Base-by-base conservation (phyloP, 805 yeast genomes). In the Yarrowia hollandica region DNA sequence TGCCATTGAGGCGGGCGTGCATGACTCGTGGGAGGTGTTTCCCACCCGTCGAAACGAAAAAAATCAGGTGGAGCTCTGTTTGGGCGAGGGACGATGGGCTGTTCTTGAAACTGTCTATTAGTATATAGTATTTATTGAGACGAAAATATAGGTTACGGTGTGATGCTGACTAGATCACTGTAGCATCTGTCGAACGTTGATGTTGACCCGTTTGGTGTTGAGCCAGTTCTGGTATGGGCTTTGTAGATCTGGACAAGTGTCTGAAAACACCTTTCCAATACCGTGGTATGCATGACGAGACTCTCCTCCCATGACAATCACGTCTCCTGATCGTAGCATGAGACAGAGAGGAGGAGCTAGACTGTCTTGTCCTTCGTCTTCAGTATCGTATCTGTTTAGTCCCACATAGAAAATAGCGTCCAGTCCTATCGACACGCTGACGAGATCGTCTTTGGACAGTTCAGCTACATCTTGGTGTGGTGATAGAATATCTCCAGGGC, bases 401-500 rank as follows among this genome's bases (percentile, higher is more conserved):
- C 69, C 75, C 12, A 63, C 63, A 61, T 73, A 73, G 56, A 75
- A 75, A 3, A 76, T 63, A 54, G 76, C 74, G 26, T 72, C 71
- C 56, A 77, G 72, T 18, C 79, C 79, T 11, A 75, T 55, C 15
- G 74, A 69, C 18, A 74, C 59, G 16, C 75, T 71, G n/a, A 75
- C 66, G 11, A 75, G 66, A 50, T 74, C 77, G 2, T 67, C 69
- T 3, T 57, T 37, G 10, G 71, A 66, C 21, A 63, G 63, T 64
- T 76, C 79, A 30, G 79, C 76, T 4, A 74, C 74, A 42, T 76
- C 79, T 60, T 73, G 76, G 59, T 76, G 79, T 3, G 78, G 76
- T 0, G 76, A 71, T 6, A 75, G 67, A 33, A 69, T 75, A 54
- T 75, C 79, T 12, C 79, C 78, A 12, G 74, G 75, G 14, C 72